A percentile compares a stretch with the other conserved stretches of the same genome.
Evolutionary conservation across 768 basidiomycete genomes (phyloP).

Genomic region (Mycena indigotica): DNA sequence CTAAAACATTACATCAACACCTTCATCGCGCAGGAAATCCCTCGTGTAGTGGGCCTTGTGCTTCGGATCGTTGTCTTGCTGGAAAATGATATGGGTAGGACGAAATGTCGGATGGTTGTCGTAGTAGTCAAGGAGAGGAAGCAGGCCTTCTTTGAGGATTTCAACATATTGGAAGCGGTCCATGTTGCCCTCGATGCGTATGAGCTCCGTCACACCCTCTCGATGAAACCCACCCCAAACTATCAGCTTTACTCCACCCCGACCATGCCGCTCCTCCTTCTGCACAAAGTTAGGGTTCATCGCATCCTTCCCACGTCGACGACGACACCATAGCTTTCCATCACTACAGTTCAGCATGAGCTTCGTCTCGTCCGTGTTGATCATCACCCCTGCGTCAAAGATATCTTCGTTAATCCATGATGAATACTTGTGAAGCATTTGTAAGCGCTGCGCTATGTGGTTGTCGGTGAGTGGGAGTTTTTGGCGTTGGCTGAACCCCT

Average conservation of each 20-base stretch:
- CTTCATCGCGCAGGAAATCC: slow-evolving; percentile 2
- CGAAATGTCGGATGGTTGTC: slow-evolving; percentile 1
- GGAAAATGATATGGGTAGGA: slow-evolving; percentile 4
- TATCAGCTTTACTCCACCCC: not conserved
- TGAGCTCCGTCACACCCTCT: not conserved
- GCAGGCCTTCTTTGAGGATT: not conserved
- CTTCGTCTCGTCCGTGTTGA: slow-evolving; percentile 5
- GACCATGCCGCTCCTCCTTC: not conserved
- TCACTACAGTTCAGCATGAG: not conserved
- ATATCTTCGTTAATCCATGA: not conserved
- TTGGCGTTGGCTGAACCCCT: slow-evolving; percentile 1
- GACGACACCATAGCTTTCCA: not conserved
- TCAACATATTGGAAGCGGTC: slow-evolving; percentile 1
- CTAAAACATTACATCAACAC: slow-evolving; percentile 3
- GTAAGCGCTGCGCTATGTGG: not conserved
- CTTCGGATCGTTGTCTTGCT: not conserved
- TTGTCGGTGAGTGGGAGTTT: not conserved
- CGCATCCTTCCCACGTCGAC: not conserved
- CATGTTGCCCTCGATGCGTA: slow-evolving; percentile 3
- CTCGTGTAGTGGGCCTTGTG: not conserved
- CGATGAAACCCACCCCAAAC: not conserved
- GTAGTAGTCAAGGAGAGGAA: slow-evolving; percentile 6
- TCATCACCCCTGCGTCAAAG: slow-evolving; percentile 1
- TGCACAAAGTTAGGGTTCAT: not conserved
- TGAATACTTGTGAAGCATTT: not conserved